These are phyloP conservation scores for Waltergamsia citrina DNA, from an alignment of 2,329 filamentous ascomycete species.

Conservation along the genomic window DNA sequence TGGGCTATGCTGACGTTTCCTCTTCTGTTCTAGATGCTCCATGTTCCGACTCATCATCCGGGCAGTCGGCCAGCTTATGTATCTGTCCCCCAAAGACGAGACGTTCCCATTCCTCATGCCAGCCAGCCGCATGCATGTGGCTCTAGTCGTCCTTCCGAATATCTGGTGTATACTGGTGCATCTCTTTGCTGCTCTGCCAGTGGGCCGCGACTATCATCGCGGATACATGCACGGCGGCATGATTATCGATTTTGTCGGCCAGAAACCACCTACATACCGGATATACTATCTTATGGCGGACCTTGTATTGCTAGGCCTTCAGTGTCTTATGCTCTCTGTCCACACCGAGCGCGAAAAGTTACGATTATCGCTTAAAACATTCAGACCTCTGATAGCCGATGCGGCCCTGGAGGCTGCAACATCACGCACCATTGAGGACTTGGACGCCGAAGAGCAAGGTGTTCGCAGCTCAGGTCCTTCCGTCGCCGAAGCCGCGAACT, in stretches of 20 bases:
- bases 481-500: constrained; percentile 22
- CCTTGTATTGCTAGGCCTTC: constrained; percentile 42
- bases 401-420: constrained; percentile 14
- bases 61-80: constrained; percentile 49
- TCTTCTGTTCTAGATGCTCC: constrained; percentile 41
- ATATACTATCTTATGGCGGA: constrained; percentile 47
- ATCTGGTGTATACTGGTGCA: constrained; percentile 52
- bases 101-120: constrained; percentile 44
- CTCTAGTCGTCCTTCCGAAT: constrained; percentile 49
- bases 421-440: constrained; percentile 31
- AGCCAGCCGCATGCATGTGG: constrained; percentile 45
- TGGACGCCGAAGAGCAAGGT: constrained; percentile 49
- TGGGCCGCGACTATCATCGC: constrained; percentile 49
- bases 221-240: constrained; percentile 61
- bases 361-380: constrained; percentile 34
- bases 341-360: constrained; percentile 51
- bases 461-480: constrained; percentile 26
- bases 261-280: constrained; percentile 50
- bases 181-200: constrained; percentile 41
- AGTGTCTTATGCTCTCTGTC: constrained; percentile 56
- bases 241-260: constrained; percentile 59
- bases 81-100: constrained; percentile 53
- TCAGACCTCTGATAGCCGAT: constrained; percentile 20
- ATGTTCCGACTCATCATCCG: constrained; percentile 53
- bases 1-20: constrained; percentile 2